Evolutionary conservation across 495 filamentous ascomycete species (phyloP).

Genomic region (Opeltia flavorubescens): DNA sequence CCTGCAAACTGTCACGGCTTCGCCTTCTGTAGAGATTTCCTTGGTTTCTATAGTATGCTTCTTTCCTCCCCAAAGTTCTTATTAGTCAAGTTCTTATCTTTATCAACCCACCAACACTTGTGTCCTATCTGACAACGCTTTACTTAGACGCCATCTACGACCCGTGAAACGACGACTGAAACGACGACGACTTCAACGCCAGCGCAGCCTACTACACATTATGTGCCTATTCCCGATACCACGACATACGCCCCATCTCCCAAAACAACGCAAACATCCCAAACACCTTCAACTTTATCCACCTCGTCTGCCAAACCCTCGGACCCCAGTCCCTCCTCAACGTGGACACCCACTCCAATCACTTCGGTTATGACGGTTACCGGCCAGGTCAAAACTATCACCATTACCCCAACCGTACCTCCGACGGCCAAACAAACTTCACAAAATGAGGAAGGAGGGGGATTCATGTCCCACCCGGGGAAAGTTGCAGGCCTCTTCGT

Average conservation of each 20-base stretch:
- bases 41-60: constrained; percentile 17
- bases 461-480: constrained; percentile 28
- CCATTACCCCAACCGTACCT: constrained; percentile 28
- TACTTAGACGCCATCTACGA: constrained; percentile 11
- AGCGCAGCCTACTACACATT: neutral
- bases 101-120: no score
- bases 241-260: neutral
- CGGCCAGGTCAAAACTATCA: constrained; percentile 37
- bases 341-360: constrained; percentile 28
- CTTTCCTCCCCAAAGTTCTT: constrained; percentile 1
- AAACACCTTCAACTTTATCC: constrained; percentile 10
- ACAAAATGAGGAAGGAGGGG: constrained; percentile 18
- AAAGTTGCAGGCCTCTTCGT: constrained; percentile 37
- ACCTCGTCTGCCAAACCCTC: constrained; percentile 18
- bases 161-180: constrained; percentile 9
- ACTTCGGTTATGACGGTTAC: constrained; percentile 33
- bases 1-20: constrained; percentile 15
- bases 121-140: no score
- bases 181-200: constrained; percentile 8
- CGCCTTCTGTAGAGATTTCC: constrained; percentile 15
- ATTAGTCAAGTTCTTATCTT: no score
- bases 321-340: constrained; percentile 8
- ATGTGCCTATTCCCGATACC: neutral
- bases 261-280: constrained; percentile 11
- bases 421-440: constrained; percentile 12